These are phyloP conservation scores for Lipomyces yamadae DNA, from an alignment of 805 yeast species.

Conservation along the genomic window DNA sequence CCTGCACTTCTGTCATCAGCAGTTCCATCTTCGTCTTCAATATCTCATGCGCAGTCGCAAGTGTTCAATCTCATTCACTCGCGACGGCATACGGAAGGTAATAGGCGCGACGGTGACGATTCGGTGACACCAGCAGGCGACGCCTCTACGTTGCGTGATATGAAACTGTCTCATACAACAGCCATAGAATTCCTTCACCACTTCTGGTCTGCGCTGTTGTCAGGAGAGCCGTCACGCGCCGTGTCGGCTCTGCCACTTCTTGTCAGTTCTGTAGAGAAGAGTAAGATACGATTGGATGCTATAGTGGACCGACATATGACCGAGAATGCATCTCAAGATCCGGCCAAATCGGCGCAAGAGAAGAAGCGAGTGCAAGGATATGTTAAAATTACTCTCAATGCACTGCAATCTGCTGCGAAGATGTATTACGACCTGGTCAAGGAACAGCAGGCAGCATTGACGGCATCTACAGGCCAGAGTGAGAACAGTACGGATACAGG, in stretches of 20 bases:
- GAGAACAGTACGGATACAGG: not conserved
- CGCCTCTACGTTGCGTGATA: slow-evolving; percentile 51
- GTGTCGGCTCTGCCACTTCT: slow-evolving; percentile 50
- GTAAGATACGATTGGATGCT: slow-evolving; percentile 52
- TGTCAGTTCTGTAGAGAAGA: slow-evolving; percentile 56
- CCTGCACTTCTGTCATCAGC: slow-evolving; percentile 17
- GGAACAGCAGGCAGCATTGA: slow-evolving; percentile 17
- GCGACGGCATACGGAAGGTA: slow-evolving; percentile 35
- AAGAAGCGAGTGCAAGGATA: slow-evolving; percentile 24
- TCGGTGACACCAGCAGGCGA: slow-evolving; percentile 41
- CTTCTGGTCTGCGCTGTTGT: slow-evolving; percentile 69
- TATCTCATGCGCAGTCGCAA: slow-evolving; percentile 23
- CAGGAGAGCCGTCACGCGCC: slow-evolving; percentile 53
- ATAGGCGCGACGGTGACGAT: slow-evolving; percentile 27
- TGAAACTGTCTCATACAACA: slow-evolving; percentile 69
- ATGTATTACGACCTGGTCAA: slow-evolving; percentile 13
- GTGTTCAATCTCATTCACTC: slow-evolving; percentile 30
- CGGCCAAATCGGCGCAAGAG: slow-evolving; percentile 31
- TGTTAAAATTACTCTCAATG: slow-evolving; percentile 21
- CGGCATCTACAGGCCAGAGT: not conserved
- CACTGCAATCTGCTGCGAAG: slow-evolving; percentile 18
- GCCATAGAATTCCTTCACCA: slow-evolving; percentile 76
- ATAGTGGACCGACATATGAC: slow-evolving; percentile 37
- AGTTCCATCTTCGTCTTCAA: slow-evolving; percentile 7
- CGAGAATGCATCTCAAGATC: slow-evolving; percentile 22